phyloP scores from a whole-genome alignment of 495 filamentous ascomycete species.

The Penicillium longicatenatum region DNA sequence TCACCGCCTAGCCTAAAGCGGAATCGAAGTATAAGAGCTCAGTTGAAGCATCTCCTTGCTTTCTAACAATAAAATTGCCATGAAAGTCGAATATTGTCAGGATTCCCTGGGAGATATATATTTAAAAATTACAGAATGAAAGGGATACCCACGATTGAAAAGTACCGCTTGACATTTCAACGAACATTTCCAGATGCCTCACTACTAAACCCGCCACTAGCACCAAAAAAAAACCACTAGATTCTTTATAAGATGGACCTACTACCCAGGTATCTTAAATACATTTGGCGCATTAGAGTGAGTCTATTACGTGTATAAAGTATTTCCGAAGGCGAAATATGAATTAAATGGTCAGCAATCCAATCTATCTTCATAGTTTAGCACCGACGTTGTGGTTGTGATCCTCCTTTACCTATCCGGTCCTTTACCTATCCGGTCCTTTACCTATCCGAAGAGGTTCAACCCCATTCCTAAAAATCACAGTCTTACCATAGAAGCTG shows the following conservation, averaged over 20 bases:
- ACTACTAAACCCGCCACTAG: too few relatives aligned
- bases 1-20: constrained; percentile 12
- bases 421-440: not conserved
- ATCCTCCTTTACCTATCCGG: not conserved
- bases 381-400: not conserved
- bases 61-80: not conserved
- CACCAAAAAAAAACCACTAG: too few relatives aligned
- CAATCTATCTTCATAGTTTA: not conserved
- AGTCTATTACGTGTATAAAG: too few relatives aligned
- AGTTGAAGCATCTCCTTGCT: not conserved
- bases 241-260: not conserved
- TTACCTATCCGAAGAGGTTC: not conserved
- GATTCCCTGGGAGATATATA: too few relatives aligned
- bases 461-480: not conserved
- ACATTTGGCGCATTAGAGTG: too few relatives aligned
- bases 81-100: too few relatives aligned
- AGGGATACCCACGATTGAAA: too few relatives aligned
- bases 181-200: too few relatives aligned
- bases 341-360: not conserved
- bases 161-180: too few relatives aligned
- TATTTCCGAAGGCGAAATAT: too few relatives aligned
- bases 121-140: too few relatives aligned
- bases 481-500: not conserved
- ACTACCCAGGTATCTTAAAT: too few relatives aligned
- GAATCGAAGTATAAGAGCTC: constrained; percentile 2